These are phyloP conservation scores for Saccharomycopsis lassenensis DNA, from an alignment of 805 yeast genomes.

Conservation along the genomic window DNA sequence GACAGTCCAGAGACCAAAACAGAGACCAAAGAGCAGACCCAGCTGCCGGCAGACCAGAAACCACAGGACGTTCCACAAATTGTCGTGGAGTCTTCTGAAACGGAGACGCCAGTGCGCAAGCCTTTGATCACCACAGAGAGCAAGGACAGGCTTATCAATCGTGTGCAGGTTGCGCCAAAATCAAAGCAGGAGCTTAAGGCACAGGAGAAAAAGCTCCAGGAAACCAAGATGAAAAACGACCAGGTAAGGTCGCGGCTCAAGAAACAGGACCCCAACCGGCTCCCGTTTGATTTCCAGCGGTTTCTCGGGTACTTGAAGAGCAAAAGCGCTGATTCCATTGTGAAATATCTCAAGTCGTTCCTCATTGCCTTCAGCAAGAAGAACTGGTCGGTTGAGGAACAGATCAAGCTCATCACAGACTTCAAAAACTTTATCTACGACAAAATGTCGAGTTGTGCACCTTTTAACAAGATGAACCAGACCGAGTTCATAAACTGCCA, in stretches of 20 bases:
- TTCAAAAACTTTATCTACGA: constrained; percentile 63
- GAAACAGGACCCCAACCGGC: constrained; percentile 12
- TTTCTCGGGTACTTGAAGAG: constrained; percentile 63
- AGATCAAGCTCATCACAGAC: constrained; percentile 63
- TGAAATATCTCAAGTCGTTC: constrained; percentile 77
- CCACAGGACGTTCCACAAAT: background rate
- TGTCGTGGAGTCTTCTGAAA: background rate
- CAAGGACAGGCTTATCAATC: constrained; percentile 15
- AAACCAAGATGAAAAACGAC: constrained; percentile 6
- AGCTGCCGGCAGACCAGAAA: constrained; percentile 1
- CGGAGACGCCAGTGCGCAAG: background rate
- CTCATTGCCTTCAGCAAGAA: constrained; percentile 62
- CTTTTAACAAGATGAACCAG: constrained; percentile 58
- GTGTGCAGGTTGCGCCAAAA: constrained; percentile 14
- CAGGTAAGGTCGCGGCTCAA: background rate
- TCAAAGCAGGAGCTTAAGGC: constrained; percentile 11
- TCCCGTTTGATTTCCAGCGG: constrained; percentile 69
- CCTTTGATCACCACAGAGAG: constrained; percentile 9
- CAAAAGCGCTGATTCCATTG: constrained; percentile 78
- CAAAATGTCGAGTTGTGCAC: constrained; percentile 52
- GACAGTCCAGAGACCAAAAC: background rate
- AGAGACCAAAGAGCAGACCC: background rate
- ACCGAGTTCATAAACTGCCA: constrained; percentile 57
- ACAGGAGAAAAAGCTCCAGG: constrained; percentile 15
- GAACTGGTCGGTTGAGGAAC: constrained; percentile 67